Conservation (phyloP, 257 asterid species). For the Agastache rugosa region DNA sequence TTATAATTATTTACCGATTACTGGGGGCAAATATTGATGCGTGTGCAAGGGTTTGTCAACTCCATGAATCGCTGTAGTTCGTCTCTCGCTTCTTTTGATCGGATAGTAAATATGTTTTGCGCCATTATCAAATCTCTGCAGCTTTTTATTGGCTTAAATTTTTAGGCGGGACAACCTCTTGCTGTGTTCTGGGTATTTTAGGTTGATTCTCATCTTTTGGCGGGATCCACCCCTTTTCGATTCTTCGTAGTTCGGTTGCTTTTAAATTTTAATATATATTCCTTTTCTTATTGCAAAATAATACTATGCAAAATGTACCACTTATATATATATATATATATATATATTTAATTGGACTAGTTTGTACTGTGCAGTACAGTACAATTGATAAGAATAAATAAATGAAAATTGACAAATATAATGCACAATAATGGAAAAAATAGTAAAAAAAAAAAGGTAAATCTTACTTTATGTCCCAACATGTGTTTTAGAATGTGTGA, state of each 20-base stretch:
- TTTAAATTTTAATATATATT: no score
- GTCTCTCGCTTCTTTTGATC: not conserved
- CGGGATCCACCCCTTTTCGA: slow-evolving; percentile 31
- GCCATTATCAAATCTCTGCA: slow-evolving; percentile 41
- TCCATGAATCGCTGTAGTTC: not conserved
- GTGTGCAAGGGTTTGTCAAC: not conserved
- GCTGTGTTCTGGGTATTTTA: not conserved
- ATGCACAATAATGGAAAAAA: no score
- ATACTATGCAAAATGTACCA: no score
- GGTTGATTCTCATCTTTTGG: slow-evolving; percentile 8
- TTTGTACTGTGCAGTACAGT: no score
- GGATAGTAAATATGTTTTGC: not conserved
- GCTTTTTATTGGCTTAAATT: slow-evolving; percentile 4
- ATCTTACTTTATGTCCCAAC: no score
- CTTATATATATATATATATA: no score
- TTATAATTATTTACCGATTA: slow-evolving; percentile 37
- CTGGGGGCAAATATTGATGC: slow-evolving; percentile 3
- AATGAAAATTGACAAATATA: no score
- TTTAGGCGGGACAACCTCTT: slow-evolving; percentile 38
- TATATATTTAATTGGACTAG: no score
- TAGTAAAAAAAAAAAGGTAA: no score
- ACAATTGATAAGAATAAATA: no score
- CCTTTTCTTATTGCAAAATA: not conserved
- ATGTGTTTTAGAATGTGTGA: no score
- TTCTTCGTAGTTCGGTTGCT: not conserved